These are phyloP conservation scores for Curvularia lunata DNA, from an alignment of 2,329 filamentous ascomycete species.

Conservation along the genomic window DNA sequence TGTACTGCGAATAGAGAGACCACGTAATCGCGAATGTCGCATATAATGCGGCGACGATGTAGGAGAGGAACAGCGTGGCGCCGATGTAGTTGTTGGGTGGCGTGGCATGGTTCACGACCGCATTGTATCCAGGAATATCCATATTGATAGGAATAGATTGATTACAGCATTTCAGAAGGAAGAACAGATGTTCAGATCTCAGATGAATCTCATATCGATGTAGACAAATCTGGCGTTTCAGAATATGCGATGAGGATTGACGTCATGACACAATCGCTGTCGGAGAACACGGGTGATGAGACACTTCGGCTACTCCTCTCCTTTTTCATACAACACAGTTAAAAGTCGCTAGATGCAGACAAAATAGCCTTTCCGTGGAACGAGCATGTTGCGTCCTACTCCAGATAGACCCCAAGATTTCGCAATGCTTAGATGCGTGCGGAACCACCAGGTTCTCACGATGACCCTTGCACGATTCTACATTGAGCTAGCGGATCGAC, in stretches of 20 bases:
- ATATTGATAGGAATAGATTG: conserved; percentile 6
- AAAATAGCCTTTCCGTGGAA: background rate
- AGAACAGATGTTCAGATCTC: conserved; percentile 5
- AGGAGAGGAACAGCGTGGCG: conserved; percentile 38
- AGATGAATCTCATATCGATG: conserved; percentile 14
- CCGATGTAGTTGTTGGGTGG: conserved; percentile 42
- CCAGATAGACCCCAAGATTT: background rate
- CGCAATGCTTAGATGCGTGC: background rate
- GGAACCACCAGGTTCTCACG: background rate
- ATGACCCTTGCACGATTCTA: background rate
- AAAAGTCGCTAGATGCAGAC: background rate
- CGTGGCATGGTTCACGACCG: conserved; percentile 21
- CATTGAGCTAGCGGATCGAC: background rate
- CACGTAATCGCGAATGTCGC: conserved; percentile 25
- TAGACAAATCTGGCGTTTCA: conserved; percentile 5
- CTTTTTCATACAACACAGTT: background rate
- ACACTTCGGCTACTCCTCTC: conserved; percentile 13
- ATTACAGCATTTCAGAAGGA: background rate
- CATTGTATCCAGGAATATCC: conserved; percentile 13
- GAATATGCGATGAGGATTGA: conserved; percentile 29
- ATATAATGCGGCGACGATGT: conserved; percentile 38
- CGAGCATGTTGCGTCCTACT: background rate
- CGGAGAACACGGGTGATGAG: conserved; percentile 28
- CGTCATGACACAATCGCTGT: conserved; percentile 40
- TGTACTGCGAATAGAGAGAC: conserved; percentile 32